A percentile compares a stretch with the other conserved stretches of the same genome.
These are phyloP conservation scores for Friedmanniomyces simplex DNA, from an alignment of 495 filamentous ascomycete genomes.

Conservation along the genomic window DNA sequence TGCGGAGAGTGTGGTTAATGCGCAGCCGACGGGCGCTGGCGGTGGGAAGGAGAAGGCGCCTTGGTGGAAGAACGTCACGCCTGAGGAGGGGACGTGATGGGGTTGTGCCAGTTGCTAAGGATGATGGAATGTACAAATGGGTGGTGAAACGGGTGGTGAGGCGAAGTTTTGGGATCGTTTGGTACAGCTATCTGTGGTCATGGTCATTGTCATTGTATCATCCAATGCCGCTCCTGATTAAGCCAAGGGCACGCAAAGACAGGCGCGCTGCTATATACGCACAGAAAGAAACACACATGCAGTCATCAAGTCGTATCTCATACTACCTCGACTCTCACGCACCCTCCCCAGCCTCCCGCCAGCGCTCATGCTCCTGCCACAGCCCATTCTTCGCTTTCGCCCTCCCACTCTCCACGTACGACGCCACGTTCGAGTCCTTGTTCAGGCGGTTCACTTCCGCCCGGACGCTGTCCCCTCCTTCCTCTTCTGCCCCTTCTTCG, in stretches of 20 bases:
- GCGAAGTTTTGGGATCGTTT: too few species aligned
- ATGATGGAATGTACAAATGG: too few species aligned
- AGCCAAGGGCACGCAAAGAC: not conserved
- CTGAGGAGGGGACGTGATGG: constrained; percentile 27
- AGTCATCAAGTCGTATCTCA: not conserved
- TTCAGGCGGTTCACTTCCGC: constrained; percentile 11
- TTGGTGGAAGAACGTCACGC: constrained; percentile 33
- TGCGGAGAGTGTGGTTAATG: constrained; percentile 56
- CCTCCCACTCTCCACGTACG: constrained; percentile 9
- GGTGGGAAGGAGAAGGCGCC: constrained; percentile 15
- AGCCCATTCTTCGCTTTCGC: constrained; percentile 1
- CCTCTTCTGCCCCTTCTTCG: constrained; percentile 2
- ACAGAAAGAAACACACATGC: not conserved
- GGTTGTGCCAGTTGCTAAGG: too few species aligned
- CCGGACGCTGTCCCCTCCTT: constrained; percentile 8
- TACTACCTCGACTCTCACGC: not conserved
- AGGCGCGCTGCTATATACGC: constrained; percentile 9
- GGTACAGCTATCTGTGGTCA: too few species aligned
- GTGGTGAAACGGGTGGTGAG: too few species aligned
- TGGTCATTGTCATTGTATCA: too few species aligned
- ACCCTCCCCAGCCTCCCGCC: not conserved
- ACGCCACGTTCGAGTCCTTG: constrained; percentile 16
- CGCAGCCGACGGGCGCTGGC: constrained; percentile 5
- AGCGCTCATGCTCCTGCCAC: constrained; percentile 8
- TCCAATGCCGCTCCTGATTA: too few species aligned